phyloP scores from a whole-genome alignment of 257 asterid species.

The Solanum chiquidenum region DNA sequence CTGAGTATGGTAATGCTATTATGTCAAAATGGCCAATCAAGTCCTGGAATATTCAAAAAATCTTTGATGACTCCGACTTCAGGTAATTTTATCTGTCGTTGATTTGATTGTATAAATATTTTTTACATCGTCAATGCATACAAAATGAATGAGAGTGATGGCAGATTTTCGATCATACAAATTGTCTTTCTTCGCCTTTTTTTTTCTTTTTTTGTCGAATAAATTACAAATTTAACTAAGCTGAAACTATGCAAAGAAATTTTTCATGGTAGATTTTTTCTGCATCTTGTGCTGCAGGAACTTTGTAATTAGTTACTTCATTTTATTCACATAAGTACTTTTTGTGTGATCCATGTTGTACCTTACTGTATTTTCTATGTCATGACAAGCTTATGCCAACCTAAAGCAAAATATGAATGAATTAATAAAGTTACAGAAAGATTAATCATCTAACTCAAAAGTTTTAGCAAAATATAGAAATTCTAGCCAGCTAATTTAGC shows the following conservation, averaged over 20 bases:
- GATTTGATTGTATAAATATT: neutral
- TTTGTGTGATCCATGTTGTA: neutral
- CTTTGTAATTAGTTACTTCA: neutral
- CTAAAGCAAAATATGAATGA: neutral
- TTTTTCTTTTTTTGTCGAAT: neutral
- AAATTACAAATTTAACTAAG: neutral
- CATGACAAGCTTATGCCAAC: neutral
- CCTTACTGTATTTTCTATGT: neutral
- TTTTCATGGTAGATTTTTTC: neutral
- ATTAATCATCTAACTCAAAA: neutral
- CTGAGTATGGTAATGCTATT: slow-evolving; percentile 88
- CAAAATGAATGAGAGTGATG: neutral
- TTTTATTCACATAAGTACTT: neutral
- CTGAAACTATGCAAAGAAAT: neutral
- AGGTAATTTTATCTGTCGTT: slow-evolving; percentile 28
- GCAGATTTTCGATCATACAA: neutral
- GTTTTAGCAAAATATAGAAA: neutral
- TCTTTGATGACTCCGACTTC: slow-evolving; percentile 77
- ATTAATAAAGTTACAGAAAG: neutral
- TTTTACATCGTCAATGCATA: neutral
- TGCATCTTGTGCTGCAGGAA: neutral
- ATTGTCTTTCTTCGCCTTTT: neutral
- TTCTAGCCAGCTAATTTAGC: neutral
- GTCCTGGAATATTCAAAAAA: slow-evolving; percentile 69
- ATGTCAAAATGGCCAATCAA: slow-evolving; percentile 88